Conservation (phyloP, 2,329 filamentous ascomycete genomes). For the Fusarium sublunatum region DNA sequence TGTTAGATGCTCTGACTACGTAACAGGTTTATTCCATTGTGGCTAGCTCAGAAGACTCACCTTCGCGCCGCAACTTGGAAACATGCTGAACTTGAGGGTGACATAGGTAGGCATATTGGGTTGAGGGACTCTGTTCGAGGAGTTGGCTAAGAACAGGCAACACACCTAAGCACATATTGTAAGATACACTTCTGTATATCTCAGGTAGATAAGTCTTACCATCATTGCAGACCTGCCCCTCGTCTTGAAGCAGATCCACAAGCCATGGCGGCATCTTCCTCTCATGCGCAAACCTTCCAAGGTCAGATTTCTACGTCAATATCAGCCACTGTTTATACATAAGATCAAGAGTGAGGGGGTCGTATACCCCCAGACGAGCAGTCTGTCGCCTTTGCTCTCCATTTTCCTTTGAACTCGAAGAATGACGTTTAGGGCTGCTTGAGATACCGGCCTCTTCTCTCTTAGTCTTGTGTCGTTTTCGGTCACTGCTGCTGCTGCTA, state of each 20-base stretch:
- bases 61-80: constrained; percentile 82
- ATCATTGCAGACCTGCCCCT: constrained; percentile 65
- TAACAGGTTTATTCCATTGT: not conserved
- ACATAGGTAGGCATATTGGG: constrained; percentile 82
- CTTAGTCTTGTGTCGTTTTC: constrained; percentile 43
- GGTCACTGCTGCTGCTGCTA: constrained; percentile 30
- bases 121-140: constrained; percentile 69
- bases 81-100: constrained; percentile 80
- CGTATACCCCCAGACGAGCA: constrained; percentile 38
- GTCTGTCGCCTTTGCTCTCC: constrained; percentile 21
- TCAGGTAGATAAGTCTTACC: constrained; percentile 52
- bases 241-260: constrained; percentile 68
- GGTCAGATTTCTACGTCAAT: constrained; percentile 64
- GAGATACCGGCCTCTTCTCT: constrained; percentile 29
- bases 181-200: constrained; percentile 17
- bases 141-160: constrained; percentile 72
- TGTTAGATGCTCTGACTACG: constrained; percentile 6
- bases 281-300: constrained; percentile 79
- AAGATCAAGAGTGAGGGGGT: not conserved
- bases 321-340: constrained; percentile 2
- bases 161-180: constrained; percentile 56
- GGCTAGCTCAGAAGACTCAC: constrained; percentile 48
- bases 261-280: constrained; percentile 79
- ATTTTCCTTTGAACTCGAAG: constrained; percentile 8
- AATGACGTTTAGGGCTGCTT: constrained; percentile 7